Evolutionary conservation across 805 yeast genomes (phyloP), one percentile per base, ranked within the genome.

Genomic region (Wickerhamiella nectarea): DNA sequence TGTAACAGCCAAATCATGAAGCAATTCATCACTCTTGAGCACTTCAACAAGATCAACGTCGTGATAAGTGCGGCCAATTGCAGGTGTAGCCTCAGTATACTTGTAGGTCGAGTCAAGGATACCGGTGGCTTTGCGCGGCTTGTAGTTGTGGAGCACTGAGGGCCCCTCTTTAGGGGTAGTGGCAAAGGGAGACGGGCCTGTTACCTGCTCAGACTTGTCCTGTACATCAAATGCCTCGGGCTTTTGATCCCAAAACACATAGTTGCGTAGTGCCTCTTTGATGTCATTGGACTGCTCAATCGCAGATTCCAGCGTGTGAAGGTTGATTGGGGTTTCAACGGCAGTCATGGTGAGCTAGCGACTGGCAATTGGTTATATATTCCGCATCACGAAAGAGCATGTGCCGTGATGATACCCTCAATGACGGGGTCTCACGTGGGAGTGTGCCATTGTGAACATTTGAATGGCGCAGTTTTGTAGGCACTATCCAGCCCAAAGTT

Each of bases 1-100:
- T 25, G 68, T 53, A 12, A 68, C 50, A 8, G 75, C 75, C 48
- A 70, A 58, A 46, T 70, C 74, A 48, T 69, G 36, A 20, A 34
- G 21, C 12, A 34, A 6, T 21, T 34, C 36, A 4, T 34, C 36
- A 12, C 22, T 48, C 12, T 56, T 45, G 20, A 53, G 53, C 19
- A 57, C 42, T 8, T 58, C 61, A 9, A 44, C 29, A 19, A 58
- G 48, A 17, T 52, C 51, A 12, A 54, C 53, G 15, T 50, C 52
- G n/a, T 49, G 46, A 12, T 20, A 21, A 4, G 26, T 21, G n/a
- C 26, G 25, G 38, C 38, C 38, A 35, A 35, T 35, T 10, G 12
- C 18, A 26, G 38, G 38, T 9, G 38, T 35, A 7, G 51, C 45
- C 37, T 57, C 62, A 17, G 42, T 40, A 41, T 40, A 54, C 48